phyloP scores from a whole-genome alignment of 1,284 basidiomycete species.

The Boletus smithii region DNA sequence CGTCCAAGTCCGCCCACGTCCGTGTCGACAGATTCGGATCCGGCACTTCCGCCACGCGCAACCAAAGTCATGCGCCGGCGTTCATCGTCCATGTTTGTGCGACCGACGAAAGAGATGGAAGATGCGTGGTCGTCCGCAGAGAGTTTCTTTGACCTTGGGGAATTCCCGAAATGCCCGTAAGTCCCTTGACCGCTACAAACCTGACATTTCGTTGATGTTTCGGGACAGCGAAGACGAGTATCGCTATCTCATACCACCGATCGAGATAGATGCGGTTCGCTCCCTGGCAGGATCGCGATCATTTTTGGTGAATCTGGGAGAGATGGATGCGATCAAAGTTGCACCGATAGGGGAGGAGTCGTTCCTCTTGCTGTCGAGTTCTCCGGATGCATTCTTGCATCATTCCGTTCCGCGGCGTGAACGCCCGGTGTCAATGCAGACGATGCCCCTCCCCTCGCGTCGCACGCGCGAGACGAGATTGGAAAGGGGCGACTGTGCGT shows the following conservation, averaged over 20 bases:
- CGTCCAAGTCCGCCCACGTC: slow-evolving; percentile 3
- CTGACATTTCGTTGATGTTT: neutral
- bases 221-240: slow-evolving; percentile 6
- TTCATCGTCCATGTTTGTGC: slow-evolving; percentile 19
- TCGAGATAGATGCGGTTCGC: slow-evolving; percentile 13
- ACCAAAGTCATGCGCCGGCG: slow-evolving; percentile 6
- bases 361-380: slow-evolving; percentile 16
- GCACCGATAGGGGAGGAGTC: slow-evolving; percentile 14
- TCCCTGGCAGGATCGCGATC: slow-evolving; percentile 11
- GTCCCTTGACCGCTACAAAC: slow-evolving; percentile 4
- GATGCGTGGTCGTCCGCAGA: slow-evolving; percentile 8
- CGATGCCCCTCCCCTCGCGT: slow-evolving; percentile 10
- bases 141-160: neutral
- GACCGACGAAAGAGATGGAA: slow-evolving; percentile 4
- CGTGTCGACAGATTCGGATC: slow-evolving; percentile 4
- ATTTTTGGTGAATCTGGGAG: slow-evolving; percentile 17
- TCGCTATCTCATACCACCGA: neutral
- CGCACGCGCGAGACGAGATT: no score
- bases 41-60: neutral
- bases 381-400: slow-evolving; percentile 9
- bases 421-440: slow-evolving; percentile 15
- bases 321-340: no score
- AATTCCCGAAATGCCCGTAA: slow-evolving; percentile 11
- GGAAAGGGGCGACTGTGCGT: slow-evolving; percentile 21
- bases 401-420: slow-evolving; percentile 8